Evolutionary conservation across 2,329 filamentous ascomycete species (phyloP).

Genomic region (Meredithiella fracta): DNA sequence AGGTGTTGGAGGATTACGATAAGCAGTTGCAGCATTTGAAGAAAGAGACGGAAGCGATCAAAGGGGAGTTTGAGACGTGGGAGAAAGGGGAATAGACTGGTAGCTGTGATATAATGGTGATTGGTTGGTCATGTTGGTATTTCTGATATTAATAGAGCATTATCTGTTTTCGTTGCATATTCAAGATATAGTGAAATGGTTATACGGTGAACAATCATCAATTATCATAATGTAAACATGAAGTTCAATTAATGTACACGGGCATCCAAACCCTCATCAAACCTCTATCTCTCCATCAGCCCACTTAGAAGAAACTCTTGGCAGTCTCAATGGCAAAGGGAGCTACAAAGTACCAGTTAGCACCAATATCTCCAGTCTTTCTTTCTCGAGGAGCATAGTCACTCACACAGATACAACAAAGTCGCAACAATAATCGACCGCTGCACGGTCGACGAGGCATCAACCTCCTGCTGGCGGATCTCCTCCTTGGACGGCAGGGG

Average conservation of each 20-base stretch:
- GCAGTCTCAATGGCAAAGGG: slow-evolving; percentile 41
- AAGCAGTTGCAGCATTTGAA: slow-evolving; percentile 62
- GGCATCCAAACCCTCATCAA: background rate
- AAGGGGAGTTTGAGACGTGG: slow-evolving; percentile 40
- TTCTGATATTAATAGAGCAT: background rate
- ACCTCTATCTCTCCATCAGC: background rate
- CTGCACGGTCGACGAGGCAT: slow-evolving; percentile 51
- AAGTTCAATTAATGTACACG: background rate
- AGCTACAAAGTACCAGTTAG: slow-evolving; percentile 25
- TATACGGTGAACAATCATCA: background rate
- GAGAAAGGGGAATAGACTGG: slow-evolving; percentile 24
- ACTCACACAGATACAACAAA: slow-evolving; percentile 62
- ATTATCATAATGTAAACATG: background rate
- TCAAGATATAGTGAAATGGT: background rate
- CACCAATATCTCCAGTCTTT: background rate
- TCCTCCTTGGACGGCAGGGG: slow-evolving; percentile 54
- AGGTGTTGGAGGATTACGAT: slow-evolving; percentile 68
- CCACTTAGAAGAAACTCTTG: slow-evolving; percentile 27
- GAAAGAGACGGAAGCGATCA: slow-evolving; percentile 50
- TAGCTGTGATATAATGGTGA: background rate
- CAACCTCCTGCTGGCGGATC: slow-evolving; percentile 50
- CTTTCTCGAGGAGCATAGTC: background rate
- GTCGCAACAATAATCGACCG: slow-evolving; percentile 48
- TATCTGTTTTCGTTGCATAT: background rate
- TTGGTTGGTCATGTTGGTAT: background rate